Percentiles rank a stretch among this genome's conserved stretches.
Evolutionary conservation across 2,329 filamentous ascomycete species (phyloP).

Genomic region (Colletotrichum tropicale): DNA sequence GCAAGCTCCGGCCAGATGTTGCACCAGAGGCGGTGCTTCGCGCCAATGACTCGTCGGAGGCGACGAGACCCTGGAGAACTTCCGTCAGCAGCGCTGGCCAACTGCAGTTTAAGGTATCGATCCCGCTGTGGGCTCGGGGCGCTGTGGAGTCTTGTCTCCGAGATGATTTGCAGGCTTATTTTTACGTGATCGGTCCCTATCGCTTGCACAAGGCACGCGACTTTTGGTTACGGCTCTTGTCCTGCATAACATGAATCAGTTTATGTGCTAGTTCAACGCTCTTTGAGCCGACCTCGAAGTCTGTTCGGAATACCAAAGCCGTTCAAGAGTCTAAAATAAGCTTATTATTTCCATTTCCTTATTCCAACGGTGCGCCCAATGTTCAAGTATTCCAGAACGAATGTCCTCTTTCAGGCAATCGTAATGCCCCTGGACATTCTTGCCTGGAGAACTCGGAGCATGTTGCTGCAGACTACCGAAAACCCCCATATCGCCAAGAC

Average conservation of each 20-base stretch:
- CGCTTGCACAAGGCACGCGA: background rate
- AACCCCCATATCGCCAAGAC: background rate
- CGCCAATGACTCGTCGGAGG: background rate
- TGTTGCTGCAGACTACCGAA: background rate
- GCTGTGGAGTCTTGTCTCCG: background rate
- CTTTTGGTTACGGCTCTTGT: background rate
- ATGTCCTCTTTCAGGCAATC: background rate
- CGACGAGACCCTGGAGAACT: background rate
- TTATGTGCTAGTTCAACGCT: background rate
- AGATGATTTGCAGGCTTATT: background rate
- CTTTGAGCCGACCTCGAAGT: background rate
- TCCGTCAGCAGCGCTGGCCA: background rate
- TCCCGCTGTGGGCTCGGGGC: background rate
- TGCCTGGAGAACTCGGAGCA: background rate
- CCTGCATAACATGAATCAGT: background rate
- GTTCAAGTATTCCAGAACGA: background rate
- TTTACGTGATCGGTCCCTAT: background rate
- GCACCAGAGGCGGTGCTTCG: background rate
- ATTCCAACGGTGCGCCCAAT: background rate
- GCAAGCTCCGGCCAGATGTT: background rate
- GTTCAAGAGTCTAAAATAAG: background rate
- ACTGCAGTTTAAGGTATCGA: slow-evolving; percentile 11
- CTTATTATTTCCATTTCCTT: background rate
- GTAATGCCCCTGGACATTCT: background rate
- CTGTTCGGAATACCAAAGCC: background rate